Evolutionary conservation across 305 asterid species (phyloP).

Genomic region (Ruellia speciosa): DNA sequence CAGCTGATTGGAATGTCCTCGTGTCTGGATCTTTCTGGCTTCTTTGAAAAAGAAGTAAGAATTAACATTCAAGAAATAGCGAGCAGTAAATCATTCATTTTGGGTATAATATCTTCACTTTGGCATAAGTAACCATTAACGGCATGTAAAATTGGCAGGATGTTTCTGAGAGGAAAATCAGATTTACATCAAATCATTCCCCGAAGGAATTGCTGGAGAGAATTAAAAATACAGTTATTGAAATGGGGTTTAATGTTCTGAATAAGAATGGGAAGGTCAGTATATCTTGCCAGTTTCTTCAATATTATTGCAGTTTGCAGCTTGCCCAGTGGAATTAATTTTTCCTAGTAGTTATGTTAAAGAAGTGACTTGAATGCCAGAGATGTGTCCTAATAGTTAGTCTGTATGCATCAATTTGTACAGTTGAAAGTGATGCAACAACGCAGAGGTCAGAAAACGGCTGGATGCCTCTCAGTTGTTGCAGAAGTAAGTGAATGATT

Average conservation of each 20-base stretch:
- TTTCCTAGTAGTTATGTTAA: neutral
- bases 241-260: constrained; percentile 69
- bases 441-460: constrained; percentile 37
- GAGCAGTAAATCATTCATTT: neutral
- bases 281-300: constrained; percentile 9
- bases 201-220: constrained; percentile 71
- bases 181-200: constrained; percentile 70
- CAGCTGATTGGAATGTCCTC: constrained; percentile 96
- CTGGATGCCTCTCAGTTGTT: constrained; percentile 50
- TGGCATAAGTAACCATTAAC: too few species aligned
- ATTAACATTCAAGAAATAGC: neutral
- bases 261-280: constrained; percentile 83
- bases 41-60: constrained; percentile 87
- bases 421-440: constrained; percentile 67
- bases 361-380: neutral
- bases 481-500: constrained; percentile 58
- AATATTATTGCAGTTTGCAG: neutral
- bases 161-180: constrained; percentile 76
- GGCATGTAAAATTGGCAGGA: constrained; percentile 36
- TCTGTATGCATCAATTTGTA: constrained; percentile 12
- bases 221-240: constrained; percentile 45
- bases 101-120: neutral
- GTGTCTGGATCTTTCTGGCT: constrained; percentile 88
- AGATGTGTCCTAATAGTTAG: constrained; percentile 2
- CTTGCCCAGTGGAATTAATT: neutral